Base-by-base conservation (phyloP, 2,329 filamentous ascomycete genomes). In the Fusarium tricinctum region DNA sequence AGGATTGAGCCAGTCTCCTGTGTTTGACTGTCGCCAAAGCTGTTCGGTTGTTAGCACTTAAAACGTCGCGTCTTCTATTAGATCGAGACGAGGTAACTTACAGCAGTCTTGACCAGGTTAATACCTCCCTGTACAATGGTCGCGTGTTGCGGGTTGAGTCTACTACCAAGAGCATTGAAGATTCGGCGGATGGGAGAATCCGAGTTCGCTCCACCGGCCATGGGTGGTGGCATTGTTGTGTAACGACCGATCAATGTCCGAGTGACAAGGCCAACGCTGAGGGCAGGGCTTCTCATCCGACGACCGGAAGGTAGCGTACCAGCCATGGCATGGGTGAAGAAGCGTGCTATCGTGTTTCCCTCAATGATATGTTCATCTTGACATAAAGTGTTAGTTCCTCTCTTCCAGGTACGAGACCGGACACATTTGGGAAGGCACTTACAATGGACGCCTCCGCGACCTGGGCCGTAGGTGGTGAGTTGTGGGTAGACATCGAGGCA, bases 101-200 rank as follows among this genome's bases (percentile, higher is more conserved):
- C 50, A 55, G 57, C 57, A 35, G 49, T 44, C 57, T 60, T 60
- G 43, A 55, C 44, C 35, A 60, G 44, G 30, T 60, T 55, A 10
- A 55, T 46, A 30, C 43, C 49, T 40, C 43, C 57, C 20, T 28
- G 35, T 38, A 49, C 38, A 6, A 55, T 44, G 19, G 33, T 39
- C 3, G 38, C 57, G 30, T 55, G 44, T 43, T 60, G 49, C 12
- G 26, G 14, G 49, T 60, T 60, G 22, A 38, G 4, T 8, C 13
- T 48, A 22, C 50, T 60, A 28, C 57, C 57, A 28, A 55, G 39
- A 22, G 57, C 57, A 44, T 54, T 54, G 28, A 60, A 60, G 23
- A 60, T 35, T 39, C 57, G 44, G 30, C 44, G 43, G 38, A 60
- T 20, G 28, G 44, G 57, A 28, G 44, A 39, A 26, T 48, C 32